Base-by-base conservation (phyloP, 805 yeast species). In the Lipomyces yamanashiensis region DNA sequence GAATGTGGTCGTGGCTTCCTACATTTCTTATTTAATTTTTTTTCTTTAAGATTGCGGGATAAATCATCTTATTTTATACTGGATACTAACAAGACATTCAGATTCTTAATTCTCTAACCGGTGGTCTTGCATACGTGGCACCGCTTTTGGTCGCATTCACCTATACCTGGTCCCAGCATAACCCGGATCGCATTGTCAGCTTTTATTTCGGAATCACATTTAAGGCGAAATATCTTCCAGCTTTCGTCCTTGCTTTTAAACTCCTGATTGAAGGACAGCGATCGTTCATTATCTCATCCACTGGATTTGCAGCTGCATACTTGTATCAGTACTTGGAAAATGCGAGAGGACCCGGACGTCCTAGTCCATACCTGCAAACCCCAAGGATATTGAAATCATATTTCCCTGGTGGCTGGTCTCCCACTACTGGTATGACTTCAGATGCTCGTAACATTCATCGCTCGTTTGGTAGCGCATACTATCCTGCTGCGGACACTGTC, bases 151-250 rank as follows among this genome's bases (percentile, higher is more conserved):
- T 69, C 58, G 80, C 80, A 1, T 53, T 78, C 57, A 66, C 75
- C 3, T 78, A 77, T 65, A 77, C 80, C 1, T 71, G 77, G 74
- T 75, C 77, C 13, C 80, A 79, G 67, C 75, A 74, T 34, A 66
- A 71, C 44, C 74, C 75, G 13, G 68, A 71, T 28, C 69, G 68
- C 17, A 68, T 61, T 44, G 76, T 71, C 37, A 63, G 62, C 21
- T 69, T 76, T 47, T 62, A 71, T 48, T 71, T 78, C 45, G 68
- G 78, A 45, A 66, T 70, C 41, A 63, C 66, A 34, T 55, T 76
- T 48, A 68, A 70, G 61, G 74, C 77, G 13, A 65, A 69, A 44
- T 75, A 71, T 57, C 65, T 74, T 39, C 79, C 81, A 8, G 67
- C 73, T 21, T 69, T 74, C 43, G 71, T 71, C 59, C 65, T 77